Evolutionary conservation across 352 stramenopile species (phyloP).

Genomic region (Blastocystis hominis): DNA sequence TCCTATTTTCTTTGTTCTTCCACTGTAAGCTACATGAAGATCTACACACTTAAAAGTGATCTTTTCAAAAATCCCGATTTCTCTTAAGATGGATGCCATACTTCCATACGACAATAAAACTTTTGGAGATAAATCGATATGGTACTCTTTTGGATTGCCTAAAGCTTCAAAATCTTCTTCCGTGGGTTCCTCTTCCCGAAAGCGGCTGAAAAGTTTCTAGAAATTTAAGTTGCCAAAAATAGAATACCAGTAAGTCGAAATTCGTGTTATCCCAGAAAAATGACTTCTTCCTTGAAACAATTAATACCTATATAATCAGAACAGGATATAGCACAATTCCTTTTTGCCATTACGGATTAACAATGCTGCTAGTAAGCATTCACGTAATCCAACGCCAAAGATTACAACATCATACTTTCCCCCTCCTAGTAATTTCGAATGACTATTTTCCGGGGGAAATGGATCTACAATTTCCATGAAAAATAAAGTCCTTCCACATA

Average conservation of each 20-base stretch:
- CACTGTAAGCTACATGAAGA: conserved; percentile 62
- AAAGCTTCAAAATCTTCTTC: conserved; percentile 70
- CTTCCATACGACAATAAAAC: conserved; percentile 97
- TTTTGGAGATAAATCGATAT: conserved; percentile 98
- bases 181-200: conserved; percentile 65
- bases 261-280: conserved; percentile 34
- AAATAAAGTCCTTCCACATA: not conserved
- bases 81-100: not conserved
- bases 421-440: not conserved
- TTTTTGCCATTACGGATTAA: conserved; percentile 81
- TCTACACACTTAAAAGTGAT: not conserved
- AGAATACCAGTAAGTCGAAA: conserved; percentile 29
- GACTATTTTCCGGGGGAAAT: not conserved
- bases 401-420: conserved; percentile 99
- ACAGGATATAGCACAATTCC: conserved; percentile 93
- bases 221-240: conserved; percentile 66
- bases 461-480: not conserved
- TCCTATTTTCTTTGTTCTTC: conserved; percentile 95
- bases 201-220: conserved; percentile 70
- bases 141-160: conserved; percentile 94
- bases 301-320: conserved; percentile 92
- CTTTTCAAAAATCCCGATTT: not conserved
- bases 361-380: conserved; percentile 93
- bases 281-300: conserved; percentile 66
- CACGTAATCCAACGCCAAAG: conserved; percentile 94